These are phyloP conservation scores for Cenococcum geophilum DNA, from an alignment of 495 filamentous ascomycete species.

Conservation along the genomic window DNA sequence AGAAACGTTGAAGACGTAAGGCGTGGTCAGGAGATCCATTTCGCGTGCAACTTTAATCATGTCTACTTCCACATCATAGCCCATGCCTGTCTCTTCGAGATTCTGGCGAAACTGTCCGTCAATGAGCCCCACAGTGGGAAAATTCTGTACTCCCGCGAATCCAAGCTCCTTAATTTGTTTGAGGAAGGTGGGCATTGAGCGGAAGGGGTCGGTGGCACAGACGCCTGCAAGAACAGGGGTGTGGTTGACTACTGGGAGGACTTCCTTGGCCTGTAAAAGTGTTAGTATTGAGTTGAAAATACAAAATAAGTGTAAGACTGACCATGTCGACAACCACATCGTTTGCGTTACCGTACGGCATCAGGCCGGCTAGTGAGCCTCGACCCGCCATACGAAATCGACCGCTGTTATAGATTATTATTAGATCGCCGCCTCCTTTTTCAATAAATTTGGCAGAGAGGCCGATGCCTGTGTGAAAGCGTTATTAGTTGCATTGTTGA, in stretches of 20 bases:
- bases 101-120: slow-evolving; percentile 60
- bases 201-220: slow-evolving; percentile 62
- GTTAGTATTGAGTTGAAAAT: background rate
- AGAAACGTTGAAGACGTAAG: slow-evolving; percentile 59
- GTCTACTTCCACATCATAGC: slow-evolving; percentile 56
- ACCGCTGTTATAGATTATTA: slow-evolving; percentile 67
- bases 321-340: slow-evolving; percentile 64
- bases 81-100: slow-evolving; percentile 68
- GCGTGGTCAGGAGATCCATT: slow-evolving; percentile 58
- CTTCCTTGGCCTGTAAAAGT: slow-evolving; percentile 27
- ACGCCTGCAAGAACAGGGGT: slow-evolving; percentile 62
- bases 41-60: slow-evolving; percentile 53
- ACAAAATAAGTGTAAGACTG: background rate
- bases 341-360: slow-evolving; percentile 70
- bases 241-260: slow-evolving; percentile 52
- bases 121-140: slow-evolving; percentile 65
- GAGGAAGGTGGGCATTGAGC: slow-evolving; percentile 52
- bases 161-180: slow-evolving; percentile 51
- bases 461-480: slow-evolving; percentile 48
- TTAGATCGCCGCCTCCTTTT: slow-evolving; percentile 59
- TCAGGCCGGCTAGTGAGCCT: slow-evolving; percentile 62
- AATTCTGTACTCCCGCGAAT: slow-evolving; percentile 65
- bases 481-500: no score
- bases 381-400: slow-evolving; percentile 68
- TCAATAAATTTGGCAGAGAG: slow-evolving; percentile 66